phyloP scores from a whole-genome alignment of 2,329 filamentous ascomycete species.

The Epichloe amarillans region DNA sequence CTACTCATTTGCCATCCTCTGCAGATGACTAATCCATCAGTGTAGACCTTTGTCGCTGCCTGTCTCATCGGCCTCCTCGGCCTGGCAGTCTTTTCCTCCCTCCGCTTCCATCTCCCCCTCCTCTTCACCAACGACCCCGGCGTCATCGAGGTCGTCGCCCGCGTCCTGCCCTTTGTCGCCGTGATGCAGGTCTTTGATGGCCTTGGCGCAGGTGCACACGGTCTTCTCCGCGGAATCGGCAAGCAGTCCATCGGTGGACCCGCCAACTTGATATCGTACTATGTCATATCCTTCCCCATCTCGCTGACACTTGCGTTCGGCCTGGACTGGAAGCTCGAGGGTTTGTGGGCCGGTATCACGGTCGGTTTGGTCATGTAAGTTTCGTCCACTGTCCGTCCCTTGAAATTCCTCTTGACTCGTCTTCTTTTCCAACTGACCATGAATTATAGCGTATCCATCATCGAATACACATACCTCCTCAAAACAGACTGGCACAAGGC shows the following conservation, averaged over 20 bases:
- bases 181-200: slow-evolving; percentile 86
- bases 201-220: slow-evolving; percentile 65
- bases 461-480: slow-evolving; percentile 40
- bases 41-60: slow-evolving; percentile 45
- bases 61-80: slow-evolving; percentile 68
- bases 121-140: slow-evolving; percentile 65
- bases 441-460: slow-evolving; percentile 29
- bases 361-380: slow-evolving; percentile 54
- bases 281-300: slow-evolving; percentile 72
- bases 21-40: background rate
- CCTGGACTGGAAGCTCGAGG: slow-evolving; percentile 60
- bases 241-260: slow-evolving; percentile 84
- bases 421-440: slow-evolving; percentile 5
- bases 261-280: slow-evolving; percentile 77
- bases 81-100: slow-evolving; percentile 49
- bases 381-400: background rate
- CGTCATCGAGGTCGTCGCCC: slow-evolving; percentile 54
- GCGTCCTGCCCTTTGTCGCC: slow-evolving; percentile 66
- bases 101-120: slow-evolving; percentile 57
- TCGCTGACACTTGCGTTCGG: slow-evolving; percentile 69
- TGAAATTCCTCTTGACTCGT: background rate
- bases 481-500: slow-evolving; percentile 41
- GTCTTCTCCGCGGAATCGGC: slow-evolving; percentile 74
- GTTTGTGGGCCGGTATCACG: slow-evolving; percentile 70
- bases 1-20: too few relatives aligned